Evolutionary conservation across 2,329 filamentous ascomycete species (phyloP).

Genomic region (Xylariaceae sp.): DNA sequence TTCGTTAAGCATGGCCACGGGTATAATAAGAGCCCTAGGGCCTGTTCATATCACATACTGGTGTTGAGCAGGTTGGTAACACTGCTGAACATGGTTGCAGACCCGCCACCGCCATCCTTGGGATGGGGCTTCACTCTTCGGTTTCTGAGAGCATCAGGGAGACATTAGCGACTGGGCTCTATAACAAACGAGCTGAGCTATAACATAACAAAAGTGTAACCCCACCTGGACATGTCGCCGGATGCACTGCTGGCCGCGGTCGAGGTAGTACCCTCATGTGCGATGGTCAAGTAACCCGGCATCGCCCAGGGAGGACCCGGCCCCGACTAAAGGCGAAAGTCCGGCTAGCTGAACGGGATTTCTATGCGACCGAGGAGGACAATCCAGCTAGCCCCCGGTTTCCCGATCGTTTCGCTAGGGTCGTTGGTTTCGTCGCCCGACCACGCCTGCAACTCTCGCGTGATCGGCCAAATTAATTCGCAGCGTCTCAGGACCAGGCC

Average conservation of each 20-base stretch:
- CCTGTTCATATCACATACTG: constrained; percentile 50
- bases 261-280: constrained; percentile 42
- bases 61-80: constrained; percentile 96
- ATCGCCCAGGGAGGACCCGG: constrained; percentile 36
- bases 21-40: background rate
- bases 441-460: constrained; percentile 3
- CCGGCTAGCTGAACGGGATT: constrained; percentile 4
- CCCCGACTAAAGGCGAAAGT: background rate
- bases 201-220: background rate
- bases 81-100: constrained; percentile 85
- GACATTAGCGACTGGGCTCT: constrained; percentile 1
- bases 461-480: background rate
- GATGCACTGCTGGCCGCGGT: constrained; percentile 31
- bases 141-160: constrained; percentile 34
- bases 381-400: background rate
- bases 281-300: constrained; percentile 51
- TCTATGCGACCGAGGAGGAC: background rate
- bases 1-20: constrained; percentile 17
- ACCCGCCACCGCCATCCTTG: constrained; percentile 66
- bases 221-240: constrained; percentile 48
- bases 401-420: background rate
- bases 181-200: background rate
- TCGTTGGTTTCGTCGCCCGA: background rate
- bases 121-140: constrained; percentile 54
- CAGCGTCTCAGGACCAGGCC: background rate